A percentile compares a stretch with the other conserved stretches of the same genome.
phyloP scores from a whole-genome alignment of 257 asterid genomes.

The Jasminum sambac region DNA sequence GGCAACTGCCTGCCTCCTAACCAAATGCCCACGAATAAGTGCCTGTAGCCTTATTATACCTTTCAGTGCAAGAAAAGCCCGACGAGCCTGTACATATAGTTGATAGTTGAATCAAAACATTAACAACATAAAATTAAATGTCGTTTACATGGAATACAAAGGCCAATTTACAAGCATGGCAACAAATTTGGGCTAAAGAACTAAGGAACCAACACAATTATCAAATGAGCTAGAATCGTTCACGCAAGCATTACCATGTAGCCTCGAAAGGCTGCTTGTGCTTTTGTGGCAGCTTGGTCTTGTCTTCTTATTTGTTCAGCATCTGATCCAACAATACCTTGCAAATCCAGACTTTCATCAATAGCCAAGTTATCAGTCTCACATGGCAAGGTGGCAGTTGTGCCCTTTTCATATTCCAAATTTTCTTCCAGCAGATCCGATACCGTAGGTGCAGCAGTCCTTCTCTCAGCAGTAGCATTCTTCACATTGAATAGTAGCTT shows the following conservation, averaged over 20 bases:
- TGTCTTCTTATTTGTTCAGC: constrained; percentile 50
- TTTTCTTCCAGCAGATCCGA: constrained; percentile 42
- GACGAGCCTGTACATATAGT: constrained; percentile 65
- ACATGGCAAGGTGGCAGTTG: constrained; percentile 36
- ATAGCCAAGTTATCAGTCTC: constrained; percentile 39
- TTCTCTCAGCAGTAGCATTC: constrained; percentile 49
- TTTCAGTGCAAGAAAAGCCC: constrained; percentile 87
- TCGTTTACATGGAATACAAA: background rate
- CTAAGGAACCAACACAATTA: too few species aligned
- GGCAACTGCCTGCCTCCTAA: constrained; percentile 87
- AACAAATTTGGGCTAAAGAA: too few species aligned
- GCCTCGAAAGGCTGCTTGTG: constrained; percentile 82
- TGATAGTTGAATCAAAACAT: constrained; percentile 7
- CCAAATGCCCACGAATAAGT: constrained; percentile 91
- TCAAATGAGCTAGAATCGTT: constrained; percentile 6
- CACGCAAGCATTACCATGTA: constrained; percentile 57
- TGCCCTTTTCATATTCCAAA: constrained; percentile 43
- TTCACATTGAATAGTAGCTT: constrained; percentile 33
- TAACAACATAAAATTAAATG: background rate
- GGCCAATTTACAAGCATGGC: too few species aligned
- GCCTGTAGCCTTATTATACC: constrained; percentile 95
- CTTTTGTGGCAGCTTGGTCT: constrained; percentile 72
- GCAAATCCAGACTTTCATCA: constrained; percentile 41
- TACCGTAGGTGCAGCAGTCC: constrained; percentile 27
- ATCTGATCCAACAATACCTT: constrained; percentile 31